phyloP scores from a whole-genome alignment of 805 yeast genomes.

The Ogataea allantospora region DNA sequence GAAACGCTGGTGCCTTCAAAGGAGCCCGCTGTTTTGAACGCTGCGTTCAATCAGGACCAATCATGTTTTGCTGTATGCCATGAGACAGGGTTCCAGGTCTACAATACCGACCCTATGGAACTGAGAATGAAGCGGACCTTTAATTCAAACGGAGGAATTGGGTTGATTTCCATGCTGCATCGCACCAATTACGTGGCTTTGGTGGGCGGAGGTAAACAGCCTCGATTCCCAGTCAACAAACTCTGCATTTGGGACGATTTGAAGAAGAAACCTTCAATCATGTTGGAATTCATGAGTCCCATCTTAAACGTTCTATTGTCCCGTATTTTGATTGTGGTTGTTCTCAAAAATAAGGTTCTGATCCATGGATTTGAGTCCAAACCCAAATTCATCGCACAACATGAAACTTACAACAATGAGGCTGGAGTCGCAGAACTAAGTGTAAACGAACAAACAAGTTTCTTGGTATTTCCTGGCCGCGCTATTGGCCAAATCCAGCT shows the following conservation, averaged over 20 bases:
- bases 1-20: constrained; percentile 15
- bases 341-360: constrained; percentile 61
- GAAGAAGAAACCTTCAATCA: constrained; percentile 68
- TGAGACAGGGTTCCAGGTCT: constrained; percentile 80
- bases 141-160: constrained; percentile 55
- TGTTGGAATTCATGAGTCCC: constrained; percentile 73
- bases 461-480: constrained; percentile 76
- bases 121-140: constrained; percentile 62
- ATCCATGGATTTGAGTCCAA: constrained; percentile 81
- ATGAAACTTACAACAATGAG: constrained; percentile 65
- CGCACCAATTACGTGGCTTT: constrained; percentile 88
- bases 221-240: constrained; percentile 75
- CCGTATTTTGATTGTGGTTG: constrained; percentile 71
- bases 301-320: constrained; percentile 74
- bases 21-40: constrained; percentile 47
- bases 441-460: constrained; percentile 28
- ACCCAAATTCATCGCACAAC: constrained; percentile 61
- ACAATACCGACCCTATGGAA: constrained; percentile 84
- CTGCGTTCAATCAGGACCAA: constrained; percentile 83
- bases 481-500: constrained; percentile 76
- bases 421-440: constrained; percentile 57
- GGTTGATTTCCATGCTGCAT: constrained; percentile 76
- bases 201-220: constrained; percentile 85
- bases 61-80: constrained; percentile 85
- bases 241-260: constrained; percentile 91